A percentile compares a stretch with the other conserved stretches of the same genome.
phyloP scores from a whole-genome alignment of 164 flowering plant species.

The Amborella trichopoda region DNA sequence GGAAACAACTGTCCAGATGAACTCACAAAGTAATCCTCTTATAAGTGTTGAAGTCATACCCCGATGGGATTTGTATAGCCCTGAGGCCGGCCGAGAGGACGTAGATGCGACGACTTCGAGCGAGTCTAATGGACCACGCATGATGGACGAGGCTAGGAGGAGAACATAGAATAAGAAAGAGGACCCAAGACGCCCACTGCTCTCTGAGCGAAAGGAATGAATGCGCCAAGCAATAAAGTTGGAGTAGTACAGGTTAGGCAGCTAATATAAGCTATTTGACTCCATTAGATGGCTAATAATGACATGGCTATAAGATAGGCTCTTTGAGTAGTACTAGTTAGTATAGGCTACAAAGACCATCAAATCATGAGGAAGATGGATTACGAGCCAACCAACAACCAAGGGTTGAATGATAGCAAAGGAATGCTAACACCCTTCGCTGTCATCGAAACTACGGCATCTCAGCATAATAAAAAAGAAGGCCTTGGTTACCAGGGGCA shows the following conservation, averaged over 20 bases:
- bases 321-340: conserved; percentile 1
- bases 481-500: too few species aligned
- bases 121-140: conserved; percentile 2
- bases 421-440: too few species aligned
- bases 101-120: conserved; percentile 1
- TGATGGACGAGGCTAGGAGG: conserved; percentile 4
- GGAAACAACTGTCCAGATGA: too few species aligned
- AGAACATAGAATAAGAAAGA: conserved; percentile 2
- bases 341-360: too few species aligned
- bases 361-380: too few species aligned
- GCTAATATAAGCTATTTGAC: neutral
- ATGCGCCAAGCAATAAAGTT: conserved; percentile 1
- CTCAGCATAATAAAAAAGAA: too few species aligned
- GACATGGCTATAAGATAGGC: conserved; percentile 2
- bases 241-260: conserved; percentile 1
- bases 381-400: too few species aligned
- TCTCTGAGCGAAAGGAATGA: conserved; percentile 1
- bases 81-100: conserved; percentile 1
- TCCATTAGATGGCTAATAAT: neutral
- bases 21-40: too few species aligned
- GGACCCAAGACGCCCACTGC: conserved; percentile 1
- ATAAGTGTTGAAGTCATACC: too few species aligned
- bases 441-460: too few species aligned
- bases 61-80: too few species aligned
- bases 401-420: too few species aligned